phyloP scores from a whole-genome alignment of 2,329 filamentous ascomycete species.

The Aspergillus sp. region DNA sequence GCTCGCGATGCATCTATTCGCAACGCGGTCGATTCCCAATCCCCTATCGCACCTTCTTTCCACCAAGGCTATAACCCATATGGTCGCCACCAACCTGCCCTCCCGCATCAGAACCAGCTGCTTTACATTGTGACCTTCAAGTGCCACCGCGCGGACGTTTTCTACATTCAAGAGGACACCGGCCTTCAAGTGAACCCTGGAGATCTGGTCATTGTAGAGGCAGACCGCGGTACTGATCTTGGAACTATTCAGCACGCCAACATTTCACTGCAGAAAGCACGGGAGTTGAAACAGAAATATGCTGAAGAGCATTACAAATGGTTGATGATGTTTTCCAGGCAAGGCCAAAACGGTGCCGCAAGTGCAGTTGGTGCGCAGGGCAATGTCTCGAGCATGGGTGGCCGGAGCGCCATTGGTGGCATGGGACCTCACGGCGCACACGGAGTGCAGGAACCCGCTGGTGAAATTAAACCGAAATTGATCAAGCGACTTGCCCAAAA shows the following conservation, averaged over 20 bases:
- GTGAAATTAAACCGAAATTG: conserved; percentile 89
- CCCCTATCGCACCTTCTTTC: conserved; percentile 36
- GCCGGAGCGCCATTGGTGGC: conserved; percentile 70
- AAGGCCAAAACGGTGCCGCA: conserved; percentile 52
- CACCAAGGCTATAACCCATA: conserved; percentile 41
- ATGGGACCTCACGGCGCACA: conserved; percentile 75
- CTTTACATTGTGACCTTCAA: conserved; percentile 91
- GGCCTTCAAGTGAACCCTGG: conserved; percentile 86
- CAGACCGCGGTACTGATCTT: conserved; percentile 91
- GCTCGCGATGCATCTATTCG: conserved; percentile 38
- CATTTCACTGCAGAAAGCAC: conserved; percentile 82
- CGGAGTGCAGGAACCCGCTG: conserved; percentile 68
- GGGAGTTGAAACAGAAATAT: conserved; percentile 85
- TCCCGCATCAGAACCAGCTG: conserved; percentile 43
- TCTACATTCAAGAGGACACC: conserved; percentile 94
- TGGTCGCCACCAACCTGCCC: conserved; percentile 39
- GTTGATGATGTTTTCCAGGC: conserved; percentile 97
- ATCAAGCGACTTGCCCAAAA: conserved; percentile 92
- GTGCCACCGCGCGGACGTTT: conserved; percentile 90
- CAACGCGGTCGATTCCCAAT: conserved; percentile 30
- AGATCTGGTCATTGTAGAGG: conserved; percentile 95
- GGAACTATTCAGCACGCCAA: conserved; percentile 89
- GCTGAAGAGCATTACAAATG: conserved; percentile 96
- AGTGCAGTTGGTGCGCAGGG: conserved; percentile 48
- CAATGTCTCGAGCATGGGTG: conserved; percentile 62